A percentile compares a stretch with the other conserved stretches of the same genome.
phyloP scores from a whole-genome alignment of 306 rosid genomes.

The Quercus aquifolioides region DNA sequence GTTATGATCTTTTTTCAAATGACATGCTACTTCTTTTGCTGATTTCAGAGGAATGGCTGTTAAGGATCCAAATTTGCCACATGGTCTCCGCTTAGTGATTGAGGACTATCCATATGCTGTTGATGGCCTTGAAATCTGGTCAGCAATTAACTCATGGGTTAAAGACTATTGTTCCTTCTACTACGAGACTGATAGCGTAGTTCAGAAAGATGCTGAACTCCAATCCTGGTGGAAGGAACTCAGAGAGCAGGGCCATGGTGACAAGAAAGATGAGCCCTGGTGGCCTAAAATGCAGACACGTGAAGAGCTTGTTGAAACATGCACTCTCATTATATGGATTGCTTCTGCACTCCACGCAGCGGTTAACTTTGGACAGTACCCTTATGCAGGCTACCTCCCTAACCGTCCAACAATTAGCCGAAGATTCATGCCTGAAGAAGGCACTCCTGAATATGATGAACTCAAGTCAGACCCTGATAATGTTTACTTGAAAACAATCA shows the following conservation, averaged over 20 bases:
- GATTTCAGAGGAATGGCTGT: slow-evolving; percentile 53
- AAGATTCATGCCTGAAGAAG: slow-evolving; percentile 40
- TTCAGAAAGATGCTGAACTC: slow-evolving; percentile 41
- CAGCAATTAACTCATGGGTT: slow-evolving; percentile 57
- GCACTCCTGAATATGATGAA: slow-evolving; percentile 43
- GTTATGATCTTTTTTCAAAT: not conserved
- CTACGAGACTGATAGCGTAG: slow-evolving; percentile 29
- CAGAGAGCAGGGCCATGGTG: slow-evolving; percentile 54
- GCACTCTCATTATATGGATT: slow-evolving; percentile 53
- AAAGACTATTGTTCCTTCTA: slow-evolving; percentile 42
- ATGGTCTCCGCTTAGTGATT: slow-evolving; percentile 36
- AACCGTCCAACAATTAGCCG: slow-evolving; percentile 45
- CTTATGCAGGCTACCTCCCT: slow-evolving; percentile 43
- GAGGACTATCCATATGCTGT: slow-evolving; percentile 64
- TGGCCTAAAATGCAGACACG: slow-evolving; percentile 53
- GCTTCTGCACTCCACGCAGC: slow-evolving; percentile 67
- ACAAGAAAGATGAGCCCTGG: slow-evolving; percentile 60
- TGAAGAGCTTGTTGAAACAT: slow-evolving; percentile 31
- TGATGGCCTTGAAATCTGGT: slow-evolving; percentile 67
- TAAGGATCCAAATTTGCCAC: slow-evolving; percentile 28
- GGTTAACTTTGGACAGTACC: slow-evolving; percentile 57
- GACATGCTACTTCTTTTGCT: slow-evolving; percentile 7
- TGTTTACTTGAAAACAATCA: slow-evolving; percentile 42
- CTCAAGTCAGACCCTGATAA: slow-evolving; percentile 38
- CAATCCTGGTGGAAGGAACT: slow-evolving; percentile 67